A percentile compares a stretch with the other conserved stretches of the same genome.
Evolutionary conservation across 257 asterid species (phyloP).

Genomic region (Mitragyna speciosa): DNA sequence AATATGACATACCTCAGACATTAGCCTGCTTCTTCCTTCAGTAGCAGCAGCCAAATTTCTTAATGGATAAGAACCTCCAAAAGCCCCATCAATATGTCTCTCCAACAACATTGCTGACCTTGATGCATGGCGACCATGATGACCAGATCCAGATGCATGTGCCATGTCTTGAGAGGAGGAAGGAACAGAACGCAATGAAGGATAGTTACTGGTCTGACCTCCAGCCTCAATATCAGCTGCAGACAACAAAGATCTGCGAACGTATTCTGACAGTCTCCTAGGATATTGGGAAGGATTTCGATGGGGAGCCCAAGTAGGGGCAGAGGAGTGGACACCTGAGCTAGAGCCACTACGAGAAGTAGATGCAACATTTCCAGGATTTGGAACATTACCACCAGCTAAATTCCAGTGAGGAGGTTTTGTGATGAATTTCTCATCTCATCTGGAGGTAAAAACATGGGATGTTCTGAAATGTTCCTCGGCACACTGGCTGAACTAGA

Average conservation of each 20-base stretch:
- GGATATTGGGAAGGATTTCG: constrained; percentile 57
- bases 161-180: constrained; percentile 44
- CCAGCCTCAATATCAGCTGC: constrained; percentile 54
- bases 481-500: constrained; percentile 44
- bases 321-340: constrained; percentile 42
- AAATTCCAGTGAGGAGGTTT: constrained; percentile 51
- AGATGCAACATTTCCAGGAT: constrained; percentile 47
- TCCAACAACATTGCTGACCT: constrained; percentile 67
- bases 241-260: constrained; percentile 63
- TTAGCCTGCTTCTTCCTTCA: constrained; percentile 76
- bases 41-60: constrained; percentile 55
- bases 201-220: constrained; percentile 44
- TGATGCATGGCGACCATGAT: constrained; percentile 46
- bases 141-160: constrained; percentile 50
- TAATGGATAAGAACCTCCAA: constrained; percentile 57
- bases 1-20: constrained; percentile 69
- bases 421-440: constrained; percentile 55
- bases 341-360: constrained; percentile 44
- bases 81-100: constrained; percentile 70
- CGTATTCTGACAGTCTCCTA: constrained; percentile 67
- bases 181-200: constrained; percentile 37
- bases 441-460: constrained; percentile 56
- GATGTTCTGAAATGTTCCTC: constrained; percentile 71
- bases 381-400: constrained; percentile 38
- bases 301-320: constrained; percentile 56